Conservation (phyloP, 805 yeast genomes). For the Myxozyma nipponensis region DNA sequence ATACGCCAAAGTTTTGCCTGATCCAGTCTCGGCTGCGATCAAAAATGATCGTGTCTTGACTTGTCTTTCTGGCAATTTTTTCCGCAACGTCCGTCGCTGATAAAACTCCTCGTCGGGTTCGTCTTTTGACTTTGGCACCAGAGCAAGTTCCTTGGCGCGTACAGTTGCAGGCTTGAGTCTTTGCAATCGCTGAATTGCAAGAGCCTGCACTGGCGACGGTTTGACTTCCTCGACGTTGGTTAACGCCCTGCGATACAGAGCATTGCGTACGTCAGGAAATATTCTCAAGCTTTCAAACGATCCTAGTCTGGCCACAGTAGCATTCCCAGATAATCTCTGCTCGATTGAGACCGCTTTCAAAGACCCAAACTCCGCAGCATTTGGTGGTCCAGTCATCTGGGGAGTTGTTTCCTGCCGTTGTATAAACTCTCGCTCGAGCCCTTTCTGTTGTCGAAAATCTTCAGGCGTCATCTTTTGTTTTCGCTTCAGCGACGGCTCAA, state of each 20-base stretch:
- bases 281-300: slow-evolving; percentile 66
- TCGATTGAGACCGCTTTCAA: slow-evolving; percentile 31
- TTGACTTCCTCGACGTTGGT: slow-evolving; percentile 31
- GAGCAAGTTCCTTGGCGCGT: slow-evolving; percentile 7
- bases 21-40: slow-evolving; percentile 94
- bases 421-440: slow-evolving; percentile 11
- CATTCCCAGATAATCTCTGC: slow-evolving; percentile 35
- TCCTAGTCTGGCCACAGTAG: slow-evolving; percentile 49
- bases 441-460: slow-evolving; percentile 19
- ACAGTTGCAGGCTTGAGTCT: slow-evolving; percentile 18
- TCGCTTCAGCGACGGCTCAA: slow-evolving; percentile 15
- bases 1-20: slow-evolving; percentile 94
- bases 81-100: slow-evolving; percentile 9
- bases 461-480: slow-evolving; percentile 15
- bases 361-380: slow-evolving; percentile 35
- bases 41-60: slow-evolving; percentile 57
- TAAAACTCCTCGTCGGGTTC: slow-evolving; percentile 22
- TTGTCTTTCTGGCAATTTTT: slow-evolving; percentile 27
- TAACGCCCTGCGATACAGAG: slow-evolving; percentile 52
- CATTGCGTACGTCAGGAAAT: slow-evolving; percentile 60
- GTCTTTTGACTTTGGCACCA: slow-evolving; percentile 2
- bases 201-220: slow-evolving; percentile 81
- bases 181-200: slow-evolving; percentile 51
- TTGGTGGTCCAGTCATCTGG: slow-evolving; percentile 30
- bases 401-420: slow-evolving; percentile 15